Percentiles rank a stretch among this genome's conserved stretches.
Evolutionary conservation across 345 rosid species (phyloP).

Genomic region (Populus pruinosa): DNA sequence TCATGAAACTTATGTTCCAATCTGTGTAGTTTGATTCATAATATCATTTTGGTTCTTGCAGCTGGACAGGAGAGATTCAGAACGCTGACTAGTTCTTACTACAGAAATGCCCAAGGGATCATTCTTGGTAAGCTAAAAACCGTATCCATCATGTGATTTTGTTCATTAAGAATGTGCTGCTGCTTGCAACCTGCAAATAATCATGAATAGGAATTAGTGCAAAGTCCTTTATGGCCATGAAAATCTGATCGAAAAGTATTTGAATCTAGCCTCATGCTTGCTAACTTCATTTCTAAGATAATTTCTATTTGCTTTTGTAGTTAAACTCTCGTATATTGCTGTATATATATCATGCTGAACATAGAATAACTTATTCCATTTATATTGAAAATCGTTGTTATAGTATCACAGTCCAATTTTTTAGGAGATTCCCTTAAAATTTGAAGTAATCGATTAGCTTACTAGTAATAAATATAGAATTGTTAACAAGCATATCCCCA

Average conservation of each 20-base stretch:
- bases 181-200: background rate
- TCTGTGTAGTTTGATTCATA: background rate
- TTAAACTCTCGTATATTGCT: background rate
- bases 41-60: constrained; percentile 36
- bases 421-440: background rate
- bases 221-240: background rate
- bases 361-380: background rate
- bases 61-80: constrained; percentile 99
- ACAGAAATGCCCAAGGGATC: constrained; percentile 92
- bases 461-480: background rate
- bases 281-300: background rate
- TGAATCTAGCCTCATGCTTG: background rate
- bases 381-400: background rate
- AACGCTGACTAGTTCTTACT: constrained; percentile 87
- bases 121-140: constrained; percentile 60
- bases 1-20: background rate
- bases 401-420: background rate
- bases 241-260: background rate
- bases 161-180: background rate
- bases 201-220: background rate
- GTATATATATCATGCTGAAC: background rate
- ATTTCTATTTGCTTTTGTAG: background rate
- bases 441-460: background rate
- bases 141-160: constrained; percentile 9
- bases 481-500: background rate